Evolutionary conservation across 768 basidiomycete species (phyloP), one percentile per base, ranked within the genome.

Genomic region (Tricholoma matsutake): DNA sequence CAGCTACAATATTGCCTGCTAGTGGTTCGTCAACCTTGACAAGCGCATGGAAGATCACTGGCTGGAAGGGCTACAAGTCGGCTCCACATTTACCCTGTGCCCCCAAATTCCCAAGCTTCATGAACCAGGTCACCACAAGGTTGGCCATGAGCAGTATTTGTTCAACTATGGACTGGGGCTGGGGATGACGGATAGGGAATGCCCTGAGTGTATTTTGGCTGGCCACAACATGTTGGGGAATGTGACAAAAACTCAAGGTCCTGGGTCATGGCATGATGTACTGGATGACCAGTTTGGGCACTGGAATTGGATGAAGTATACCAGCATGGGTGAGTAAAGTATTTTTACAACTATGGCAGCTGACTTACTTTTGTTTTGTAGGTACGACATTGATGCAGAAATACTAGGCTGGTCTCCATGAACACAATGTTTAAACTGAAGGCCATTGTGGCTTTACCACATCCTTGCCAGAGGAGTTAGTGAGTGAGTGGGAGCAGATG

Each of bases 1-100:
- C 39, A 67, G 68, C 32, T 77, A 74, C 60, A 73, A 75, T 35
- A 31, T 35, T 8, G 34, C 34, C 34, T 35, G 34, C 34, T 11
- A 35, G 8, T 35, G 34, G 34, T 35, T 35, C n/a, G 10, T 35
- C 54, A 67, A 73, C 13, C 58, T 55, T 10, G n/a, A 8, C 1
- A 31, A 55, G 34, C 54, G 31, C 54, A 55, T 55, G 54, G 29
- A 55, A 16, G 2, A 31, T 14, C 14, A 41, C 39, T 52, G 49
- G 49, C 49, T 20, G 20, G 11, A 25, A 31, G 11, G 5, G 8
- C 49, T 52, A 25, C 49, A 31, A 8, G 29, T 52, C 8, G 14
- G 20, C 39, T 52, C 49, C 20, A 8, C 49, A 10, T n/a, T 25
- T 52, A 35, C 34, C 4, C 34, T 35, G 34, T 11, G 8, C 34